Base-by-base conservation (phyloP, 1,284 basidiomycete genomes). In the Papiliotrema flavescens region DNA sequence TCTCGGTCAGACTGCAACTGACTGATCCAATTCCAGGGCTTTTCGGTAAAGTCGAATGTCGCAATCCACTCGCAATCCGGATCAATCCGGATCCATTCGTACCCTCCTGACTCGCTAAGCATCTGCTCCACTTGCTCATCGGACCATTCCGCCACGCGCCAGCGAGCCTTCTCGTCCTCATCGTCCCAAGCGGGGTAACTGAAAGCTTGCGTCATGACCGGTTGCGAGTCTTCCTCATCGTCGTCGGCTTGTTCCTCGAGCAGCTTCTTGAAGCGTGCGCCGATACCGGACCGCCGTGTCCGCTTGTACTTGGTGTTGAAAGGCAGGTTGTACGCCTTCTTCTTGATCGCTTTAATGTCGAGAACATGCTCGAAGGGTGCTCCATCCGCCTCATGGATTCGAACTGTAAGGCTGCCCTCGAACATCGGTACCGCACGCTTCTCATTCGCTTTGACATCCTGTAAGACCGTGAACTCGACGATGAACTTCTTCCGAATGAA, bases 261-360 rank as follows among this genome's bases (percentile, higher is more conserved):
- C 1, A 90, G 88, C 74, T 96, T 64, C 55, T 62, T 61, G 53
- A 70, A 93, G 34, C 94, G 84, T 8, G 94, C 93, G 46, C 96
- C 83, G 66, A 96, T 96, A 17, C 71, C 73, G 1, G 70, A 70
- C 35, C 95, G 82, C 49, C 94, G 83, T 17, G 97, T 90, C 59
- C 96, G 90, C 77, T 98, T 98, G 78, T 98, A 98, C 76, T 98
- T 98, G n/a, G 95, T 98, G 74, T 98, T 98, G 82, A 98, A 98
- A 1, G 96, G 94, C 0, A 98, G 92, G 68, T 96, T 92, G 71
- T 91, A 97, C 14, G 89, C 86, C 11, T 32, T 32, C 73, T 96
- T 97, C 77, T 88, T 89, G 1, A 85, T 77, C 20, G 84, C 84
- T 40, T 89, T 86, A 56, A 98, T 89, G 71, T 97, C 93, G 40